phyloP scores from a whole-genome alignment of 805 yeast genomes.

The Saccharomycopsis fermentans region DNA sequence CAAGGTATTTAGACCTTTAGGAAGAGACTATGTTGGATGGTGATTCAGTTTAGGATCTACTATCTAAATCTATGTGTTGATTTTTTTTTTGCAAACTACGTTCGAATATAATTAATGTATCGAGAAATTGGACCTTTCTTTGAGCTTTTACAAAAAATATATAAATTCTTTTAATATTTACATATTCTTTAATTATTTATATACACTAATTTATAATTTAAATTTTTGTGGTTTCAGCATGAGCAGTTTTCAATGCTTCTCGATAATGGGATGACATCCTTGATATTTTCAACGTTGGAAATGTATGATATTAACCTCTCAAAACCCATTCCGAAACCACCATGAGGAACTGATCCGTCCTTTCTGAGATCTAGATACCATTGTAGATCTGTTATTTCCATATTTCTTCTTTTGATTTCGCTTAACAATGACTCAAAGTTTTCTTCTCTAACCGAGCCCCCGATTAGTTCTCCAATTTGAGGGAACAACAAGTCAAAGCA shows the following conservation, averaged over 20 bases:
- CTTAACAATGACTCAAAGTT: slow-evolving; percentile 34
- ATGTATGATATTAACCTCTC: slow-evolving; percentile 74
- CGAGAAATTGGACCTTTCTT: too few species aligned
- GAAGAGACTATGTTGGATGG: slow-evolving; percentile 70
- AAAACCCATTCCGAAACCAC: slow-evolving; percentile 95
- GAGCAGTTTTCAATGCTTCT: slow-evolving; percentile 50
- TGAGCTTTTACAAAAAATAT: not conserved
- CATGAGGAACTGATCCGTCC: slow-evolving; percentile 84
- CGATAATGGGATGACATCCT: slow-evolving; percentile 84
- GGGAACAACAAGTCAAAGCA: slow-evolving; percentile 89
- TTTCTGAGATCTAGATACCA: slow-evolving; percentile 76
- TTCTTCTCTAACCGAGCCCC: slow-evolving; percentile 90
- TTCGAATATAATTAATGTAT: too few species aligned
- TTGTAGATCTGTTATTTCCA: slow-evolving; percentile 49
- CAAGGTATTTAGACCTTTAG: slow-evolving; percentile 70
- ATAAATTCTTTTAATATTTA: not conserved
- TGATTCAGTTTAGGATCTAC: slow-evolving; percentile 19
- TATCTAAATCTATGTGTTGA: too few species aligned
- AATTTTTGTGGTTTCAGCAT: slow-evolving; percentile 25
- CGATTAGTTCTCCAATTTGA: slow-evolving; percentile 85
- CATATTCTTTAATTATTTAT: not conserved
- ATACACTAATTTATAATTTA: not conserved
- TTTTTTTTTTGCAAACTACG: too few species aligned
- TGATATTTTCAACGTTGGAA: slow-evolving; percentile 64
- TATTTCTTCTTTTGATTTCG: slow-evolving; percentile 43